Evolutionary conservation across 768 basidiomycete species (phyloP).

Genomic region (Russula emetica): DNA sequence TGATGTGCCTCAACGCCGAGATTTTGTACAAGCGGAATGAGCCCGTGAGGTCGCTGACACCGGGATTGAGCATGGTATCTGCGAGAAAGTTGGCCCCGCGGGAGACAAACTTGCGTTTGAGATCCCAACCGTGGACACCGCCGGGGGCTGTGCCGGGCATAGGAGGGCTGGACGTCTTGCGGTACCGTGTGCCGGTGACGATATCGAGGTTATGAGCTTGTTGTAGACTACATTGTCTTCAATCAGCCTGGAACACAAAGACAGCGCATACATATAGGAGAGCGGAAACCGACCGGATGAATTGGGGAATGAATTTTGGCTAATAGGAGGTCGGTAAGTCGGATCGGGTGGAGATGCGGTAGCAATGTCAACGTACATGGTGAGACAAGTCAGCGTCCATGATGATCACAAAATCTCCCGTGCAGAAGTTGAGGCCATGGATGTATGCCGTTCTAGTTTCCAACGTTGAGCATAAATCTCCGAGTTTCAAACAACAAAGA

Average conservation of each 20-base stretch:
- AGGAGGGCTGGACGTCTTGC: constrained; percentile 54
- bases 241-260: constrained; percentile 2
- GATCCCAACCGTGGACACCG: constrained; percentile 90
- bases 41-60: constrained; percentile 87
- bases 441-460: constrained; percentile 78
- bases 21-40: constrained; percentile 82
- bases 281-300: constrained; percentile 57
- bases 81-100: constrained; percentile 89
- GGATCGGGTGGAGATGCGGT: neutral
- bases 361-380: constrained; percentile 53
- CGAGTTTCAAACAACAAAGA: neutral
- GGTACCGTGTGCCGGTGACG: constrained; percentile 89
- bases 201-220: constrained; percentile 86
- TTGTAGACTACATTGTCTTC: constrained; percentile 56
- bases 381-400: constrained; percentile 98
- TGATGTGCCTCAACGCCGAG: constrained; percentile 74
- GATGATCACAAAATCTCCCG: constrained; percentile 91
- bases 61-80: constrained; percentile 76
- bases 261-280: neutral
- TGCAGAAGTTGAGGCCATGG: constrained; percentile 83
- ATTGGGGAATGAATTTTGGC: constrained; percentile 95
- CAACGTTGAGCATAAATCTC: neutral
- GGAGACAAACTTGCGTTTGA: constrained; percentile 83
- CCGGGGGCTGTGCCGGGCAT: constrained; percentile 63
- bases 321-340: constrained; percentile 31